These are phyloP conservation scores for Hypholoma sublateritium DNA, from an alignment of 768 basidiomycete genomes.

Conservation along the genomic window DNA sequence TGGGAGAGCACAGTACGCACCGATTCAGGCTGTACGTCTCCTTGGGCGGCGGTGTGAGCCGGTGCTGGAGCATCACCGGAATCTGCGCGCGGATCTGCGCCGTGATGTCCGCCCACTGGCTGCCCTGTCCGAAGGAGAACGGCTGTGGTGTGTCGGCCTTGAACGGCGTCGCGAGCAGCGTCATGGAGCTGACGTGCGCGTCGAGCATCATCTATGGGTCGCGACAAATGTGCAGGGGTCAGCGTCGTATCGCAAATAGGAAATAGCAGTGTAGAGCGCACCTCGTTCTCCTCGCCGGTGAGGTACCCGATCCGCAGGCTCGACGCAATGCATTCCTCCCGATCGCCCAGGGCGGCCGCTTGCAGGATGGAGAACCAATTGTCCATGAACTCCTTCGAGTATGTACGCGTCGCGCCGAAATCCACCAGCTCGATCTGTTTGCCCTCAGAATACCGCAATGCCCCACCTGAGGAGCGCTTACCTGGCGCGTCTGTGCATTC, in stretches of 20 bases:
- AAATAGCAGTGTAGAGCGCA: constrained; percentile 24
- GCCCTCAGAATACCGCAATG: background rate
- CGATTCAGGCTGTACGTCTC: constrained; percentile 96
- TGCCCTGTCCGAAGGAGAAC: constrained; percentile 75
- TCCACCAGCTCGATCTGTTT: constrained; percentile 83
- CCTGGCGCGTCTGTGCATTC: constrained; percentile 66
- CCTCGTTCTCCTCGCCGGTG: constrained; percentile 84
- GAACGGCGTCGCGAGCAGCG: constrained; percentile 87
- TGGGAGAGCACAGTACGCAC: constrained; percentile 34
- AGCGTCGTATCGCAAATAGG: background rate
- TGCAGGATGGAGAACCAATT: constrained; percentile 83
- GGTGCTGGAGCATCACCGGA: constrained; percentile 85
- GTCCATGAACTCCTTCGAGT: constrained; percentile 84
- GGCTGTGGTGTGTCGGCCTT: constrained; percentile 58
- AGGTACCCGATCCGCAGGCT: constrained; percentile 87
- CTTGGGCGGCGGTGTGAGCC: constrained; percentile 88
- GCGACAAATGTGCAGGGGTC: background rate
- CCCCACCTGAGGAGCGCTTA: constrained; percentile 21
- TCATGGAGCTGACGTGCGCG: constrained; percentile 83
- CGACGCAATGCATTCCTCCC: constrained; percentile 63
- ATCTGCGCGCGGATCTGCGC: constrained; percentile 76
- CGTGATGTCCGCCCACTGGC: constrained; percentile 71
- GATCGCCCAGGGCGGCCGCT: constrained; percentile 72
- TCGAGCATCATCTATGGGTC: constrained; percentile 70
- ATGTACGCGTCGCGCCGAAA: constrained; percentile 92